Evolutionary conservation across 805 yeast species (phyloP), one percentile per base, ranked within the genome.

Genomic region (Wickerhamiella spandovensis): DNA sequence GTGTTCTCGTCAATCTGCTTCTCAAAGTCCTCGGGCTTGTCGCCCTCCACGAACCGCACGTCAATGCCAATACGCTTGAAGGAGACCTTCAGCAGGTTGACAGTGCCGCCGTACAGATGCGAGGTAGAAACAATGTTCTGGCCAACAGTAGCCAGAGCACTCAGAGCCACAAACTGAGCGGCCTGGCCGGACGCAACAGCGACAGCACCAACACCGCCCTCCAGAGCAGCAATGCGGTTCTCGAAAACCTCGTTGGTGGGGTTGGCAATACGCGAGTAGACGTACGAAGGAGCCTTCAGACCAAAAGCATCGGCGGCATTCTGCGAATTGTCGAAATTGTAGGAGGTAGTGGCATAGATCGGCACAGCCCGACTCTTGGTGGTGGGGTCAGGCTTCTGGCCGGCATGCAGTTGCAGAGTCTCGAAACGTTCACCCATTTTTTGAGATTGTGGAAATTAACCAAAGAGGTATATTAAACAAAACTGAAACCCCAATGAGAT

Each of bases 101-200:
- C 88, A 52, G 97, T 89, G 61, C 98, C 98, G 58, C 98, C 98
- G 65, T 92, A 90, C 54, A 90, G 72, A 72, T 65, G 86, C 6
- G 95, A 77, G 22, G 96, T 82, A 28, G 95, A 81, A 50, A 90
- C 78, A 58, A 90, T 77, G 71, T 92, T 92, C 64, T 87, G 95
- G 60, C 97, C 97, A 50, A 78, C 67, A 58, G 83, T 87, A 38
- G 95, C 94, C 58, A 88, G 74, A 51, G 86, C 86, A 35, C 84
- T 75, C 64, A 88, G 72, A 20, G 96, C 95, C 52, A 84, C 64
- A 57, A 87, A 78, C 67, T 89, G 96, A 24, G 97, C 97, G 49
- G 97, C 90, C 70, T 89, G 96, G 54, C 98, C 98, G n/a, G 97
- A 88, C 21, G 95, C 68, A 23, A 83, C 82, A 6, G 95, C 94